phyloP scores from a whole-genome alignment of 306 rosid species.

The Trifolium repens region DNA sequence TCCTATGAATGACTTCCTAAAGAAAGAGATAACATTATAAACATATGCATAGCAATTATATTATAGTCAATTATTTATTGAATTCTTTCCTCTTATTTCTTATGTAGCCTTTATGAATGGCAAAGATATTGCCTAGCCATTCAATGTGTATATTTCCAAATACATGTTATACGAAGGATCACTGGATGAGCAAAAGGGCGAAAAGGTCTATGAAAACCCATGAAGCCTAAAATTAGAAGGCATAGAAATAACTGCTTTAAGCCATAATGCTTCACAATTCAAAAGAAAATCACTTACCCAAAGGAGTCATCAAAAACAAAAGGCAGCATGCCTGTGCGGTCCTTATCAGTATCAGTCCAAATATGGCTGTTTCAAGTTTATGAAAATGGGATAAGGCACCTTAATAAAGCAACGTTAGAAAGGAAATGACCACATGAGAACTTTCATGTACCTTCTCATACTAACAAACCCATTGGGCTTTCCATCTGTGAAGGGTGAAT shows the following conservation, averaged over 20 bases:
- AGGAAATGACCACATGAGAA: constrained; percentile 36
- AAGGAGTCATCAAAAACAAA: constrained; percentile 93
- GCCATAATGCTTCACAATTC: constrained; percentile 6
- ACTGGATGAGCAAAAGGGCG: constrained; percentile 15
- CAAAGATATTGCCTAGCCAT: constrained; percentile 19
- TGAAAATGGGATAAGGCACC: constrained; percentile 35
- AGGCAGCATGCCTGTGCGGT: constrained; percentile 96
- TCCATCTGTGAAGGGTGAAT: constrained; percentile 95
- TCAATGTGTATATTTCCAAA: constrained; percentile 27
- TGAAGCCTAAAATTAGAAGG: constrained; percentile 26
- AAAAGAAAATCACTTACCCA: constrained; percentile 58
- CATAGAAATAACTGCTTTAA: constrained; percentile 22
- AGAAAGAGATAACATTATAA: constrained; percentile 9
- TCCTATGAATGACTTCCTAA: constrained; percentile 5
- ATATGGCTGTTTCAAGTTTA: constrained; percentile 68
- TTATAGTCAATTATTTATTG: background rate
- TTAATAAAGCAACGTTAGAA: constrained; percentile 29
- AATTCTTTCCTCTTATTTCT: constrained; percentile 1
- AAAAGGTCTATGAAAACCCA: constrained; percentile 10
- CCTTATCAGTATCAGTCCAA: constrained; percentile 91
- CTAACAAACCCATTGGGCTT: constrained; percentile 94
- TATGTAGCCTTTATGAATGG: background rate
- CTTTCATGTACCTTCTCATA: constrained; percentile 77
- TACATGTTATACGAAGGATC: constrained; percentile 8
- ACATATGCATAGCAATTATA: background rate